Evolutionary conservation across 139 green algal species (phyloP), one percentile per base, ranked within the genome.

Genomic region (Eudorina sp.): DNA sequence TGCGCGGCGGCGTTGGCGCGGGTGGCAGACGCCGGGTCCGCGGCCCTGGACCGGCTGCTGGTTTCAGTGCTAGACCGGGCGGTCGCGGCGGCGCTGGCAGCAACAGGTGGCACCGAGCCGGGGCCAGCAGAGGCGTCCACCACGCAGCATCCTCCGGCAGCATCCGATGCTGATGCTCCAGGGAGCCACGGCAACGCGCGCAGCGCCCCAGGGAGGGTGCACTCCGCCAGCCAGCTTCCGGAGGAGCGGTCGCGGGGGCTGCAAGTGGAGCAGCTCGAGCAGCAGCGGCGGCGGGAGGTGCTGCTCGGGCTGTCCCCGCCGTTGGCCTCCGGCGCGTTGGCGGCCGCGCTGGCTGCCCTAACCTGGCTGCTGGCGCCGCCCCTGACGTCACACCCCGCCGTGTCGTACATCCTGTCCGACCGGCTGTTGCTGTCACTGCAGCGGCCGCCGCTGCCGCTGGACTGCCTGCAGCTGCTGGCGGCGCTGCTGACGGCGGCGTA

Each of bases 11-110:
- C 88, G 69, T 41, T 66, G 53, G 36, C 19, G 29, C 66, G 48
- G 29, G 58, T 62, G 74, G 69, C 25, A 7, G 55, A 70, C 16
- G 43, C 77, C 48, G 43, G 43, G 43, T 36, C 34, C 25, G 14
- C 31, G 9, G 55, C 48, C 21, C n/a, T 58, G 45, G 62, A 79
- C 25, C 34, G 64, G 36, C 34, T 75, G 80, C 92, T 45, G 72
- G 36, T 64, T 31, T 62, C 81, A 64, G 45, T 87, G 64, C 46
- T 87, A 31, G 81, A 78, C 34, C 81, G 81, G 13, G 80, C 41
- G 4, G 62, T 29, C 9, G 83, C 36, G 1, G 83, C 68, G 19
- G 83, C 45, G 38, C 3, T 58, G 53, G 55, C 25, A n/a, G n/a
- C n/a, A n/a, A n/a, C n/a, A n/a, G n/a, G n/a, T n/a, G n/a, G n/a